Conservation (phyloP, 1,284 basidiomycete genomes). For the Cutaneotrichosporon daszewskae region DNA sequence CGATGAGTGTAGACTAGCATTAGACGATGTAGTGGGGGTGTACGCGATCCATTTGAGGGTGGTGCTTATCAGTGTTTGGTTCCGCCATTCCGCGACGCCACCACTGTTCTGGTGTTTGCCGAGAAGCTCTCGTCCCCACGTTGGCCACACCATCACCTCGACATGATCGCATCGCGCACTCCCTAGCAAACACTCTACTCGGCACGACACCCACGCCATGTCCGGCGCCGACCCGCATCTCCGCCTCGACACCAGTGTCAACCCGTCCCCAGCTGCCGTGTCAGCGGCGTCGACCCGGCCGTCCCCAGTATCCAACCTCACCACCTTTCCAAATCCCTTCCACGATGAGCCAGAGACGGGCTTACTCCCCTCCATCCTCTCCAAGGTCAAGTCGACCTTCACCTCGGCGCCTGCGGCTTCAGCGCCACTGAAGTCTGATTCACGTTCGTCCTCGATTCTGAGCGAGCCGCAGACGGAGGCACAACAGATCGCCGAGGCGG, state of each 20-base stretch:
- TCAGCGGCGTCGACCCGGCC: slow-evolving; percentile 4
- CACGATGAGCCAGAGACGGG: slow-evolving; percentile 46
- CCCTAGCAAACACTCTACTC: no score
- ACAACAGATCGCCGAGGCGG: slow-evolving; percentile 39
- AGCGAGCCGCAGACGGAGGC: slow-evolving; percentile 31
- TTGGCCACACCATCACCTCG: no score
- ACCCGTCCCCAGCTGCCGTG: neutral
- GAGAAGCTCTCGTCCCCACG: neutral
- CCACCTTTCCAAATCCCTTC: slow-evolving; percentile 46
- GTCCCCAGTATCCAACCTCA: slow-evolving; percentile 21
- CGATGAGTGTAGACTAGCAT: no score
- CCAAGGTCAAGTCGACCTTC: slow-evolving; percentile 46
- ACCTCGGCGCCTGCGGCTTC: slow-evolving; percentile 13
- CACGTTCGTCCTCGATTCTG: neutral
- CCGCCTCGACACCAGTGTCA: slow-evolving; percentile 7
- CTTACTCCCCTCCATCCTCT: slow-evolving; percentile 41
- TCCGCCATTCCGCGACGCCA: neutral
- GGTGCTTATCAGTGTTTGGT: neutral
- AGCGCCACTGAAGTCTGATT: neutral
- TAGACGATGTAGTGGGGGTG: no score
- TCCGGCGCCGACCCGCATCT: slow-evolving; percentile 5
- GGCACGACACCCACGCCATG: no score
- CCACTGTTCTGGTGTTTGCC: no score
- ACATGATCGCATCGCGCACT: no score
- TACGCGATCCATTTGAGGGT: no score